Conservation (phyloP, 768 basidiomycete species). For the Suillus subaureus region DNA sequence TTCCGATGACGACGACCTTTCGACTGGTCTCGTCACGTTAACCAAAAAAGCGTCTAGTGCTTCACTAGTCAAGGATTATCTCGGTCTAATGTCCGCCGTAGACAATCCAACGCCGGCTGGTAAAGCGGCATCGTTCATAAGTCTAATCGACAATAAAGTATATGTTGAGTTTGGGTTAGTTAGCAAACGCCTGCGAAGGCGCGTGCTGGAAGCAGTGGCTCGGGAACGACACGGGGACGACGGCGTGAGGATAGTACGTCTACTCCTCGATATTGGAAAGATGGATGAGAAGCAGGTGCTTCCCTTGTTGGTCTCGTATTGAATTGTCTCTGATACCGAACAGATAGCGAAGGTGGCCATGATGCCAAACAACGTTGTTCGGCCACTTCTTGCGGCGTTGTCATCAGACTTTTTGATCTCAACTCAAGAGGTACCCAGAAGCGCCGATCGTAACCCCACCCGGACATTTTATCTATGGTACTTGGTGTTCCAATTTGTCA, state of each 20-base stretch:
- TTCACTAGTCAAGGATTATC: slow-evolving; percentile 73
- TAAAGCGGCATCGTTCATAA: slow-evolving; percentile 69
- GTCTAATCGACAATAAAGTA: slow-evolving; percentile 69
- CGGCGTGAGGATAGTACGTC: slow-evolving; percentile 79
- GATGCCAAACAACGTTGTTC: slow-evolving; percentile 87
- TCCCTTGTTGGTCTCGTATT: slow-evolving; percentile 5
- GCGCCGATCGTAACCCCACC: slow-evolving; percentile 85
- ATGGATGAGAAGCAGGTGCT: slow-evolving; percentile 93
- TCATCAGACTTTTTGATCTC: slow-evolving; percentile 83
- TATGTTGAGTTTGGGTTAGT: slow-evolving; percentile 82
- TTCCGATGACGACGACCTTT: slow-evolving; percentile 61
- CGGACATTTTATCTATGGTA: slow-evolving; percentile 93
- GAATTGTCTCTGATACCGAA: slow-evolving; percentile 4
- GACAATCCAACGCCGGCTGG: slow-evolving; percentile 83
- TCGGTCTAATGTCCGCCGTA: slow-evolving; percentile 76
- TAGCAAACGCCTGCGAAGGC: slow-evolving; percentile 63
- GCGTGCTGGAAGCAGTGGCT: slow-evolving; percentile 76
- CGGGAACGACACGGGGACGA: slow-evolving; percentile 82
- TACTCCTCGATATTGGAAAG: slow-evolving; percentile 82
- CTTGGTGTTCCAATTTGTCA: slow-evolving; percentile 14
- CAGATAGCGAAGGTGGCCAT: slow-evolving; percentile 93
- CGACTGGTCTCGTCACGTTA: slow-evolving; percentile 59
- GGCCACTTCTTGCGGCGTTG: slow-evolving; percentile 77
- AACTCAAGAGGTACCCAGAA: slow-evolving; percentile 91
- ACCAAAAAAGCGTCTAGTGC: slow-evolving; percentile 56